Percentiles rank a stretch among this genome's conserved stretches.
Evolutionary conservation across 2,329 filamentous ascomycete species (phyloP).

Genomic region (Akanthomyces uredinophilus): DNA sequence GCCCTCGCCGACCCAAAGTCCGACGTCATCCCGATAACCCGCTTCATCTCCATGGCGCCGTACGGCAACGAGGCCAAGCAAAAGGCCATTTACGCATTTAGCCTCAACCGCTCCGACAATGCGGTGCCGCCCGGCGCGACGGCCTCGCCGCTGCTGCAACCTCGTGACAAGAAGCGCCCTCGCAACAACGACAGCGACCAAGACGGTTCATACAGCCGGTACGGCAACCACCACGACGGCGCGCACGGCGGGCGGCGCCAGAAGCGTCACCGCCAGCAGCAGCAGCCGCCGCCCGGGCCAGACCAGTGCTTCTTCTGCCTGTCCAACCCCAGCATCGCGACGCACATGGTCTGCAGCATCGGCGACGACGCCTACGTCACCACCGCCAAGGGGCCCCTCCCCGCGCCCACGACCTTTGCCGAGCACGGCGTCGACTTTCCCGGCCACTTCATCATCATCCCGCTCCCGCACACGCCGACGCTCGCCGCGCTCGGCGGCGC

Average conservation of each 20-base stretch:
- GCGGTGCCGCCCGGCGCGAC: constrained; percentile 68
- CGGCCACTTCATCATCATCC: constrained; percentile 85
- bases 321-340: constrained; percentile 75
- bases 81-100: constrained; percentile 77
- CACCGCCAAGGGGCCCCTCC: constrained; percentile 84
- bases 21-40: constrained; percentile 60
- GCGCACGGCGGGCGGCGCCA: constrained; percentile 38
- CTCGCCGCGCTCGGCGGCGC: constrained; percentile 58
- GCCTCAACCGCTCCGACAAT: constrained; percentile 60
- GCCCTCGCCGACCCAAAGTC: constrained; percentile 34
- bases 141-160: constrained; percentile 66
- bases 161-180: constrained; percentile 54
- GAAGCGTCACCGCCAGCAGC: constrained; percentile 39
- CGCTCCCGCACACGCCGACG: constrained; percentile 75
- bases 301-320: constrained; percentile 93
- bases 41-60: constrained; percentile 84
- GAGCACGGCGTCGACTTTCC: constrained; percentile 66
- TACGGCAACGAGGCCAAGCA: constrained; percentile 72
- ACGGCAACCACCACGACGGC: constrained; percentile 38
- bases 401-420: constrained; percentile 62
- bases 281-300: constrained; percentile 60
- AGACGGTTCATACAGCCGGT: constrained; percentile 45
- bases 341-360: constrained; percentile 86
- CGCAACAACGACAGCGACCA: constrained; percentile 29
- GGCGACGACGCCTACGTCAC: constrained; percentile 85